Evolutionary conservation across 2,329 filamentous ascomycete genomes (phyloP), one percentile per base, ranked within the genome.

Genomic region (Colletotrichum theobromicola): DNA sequence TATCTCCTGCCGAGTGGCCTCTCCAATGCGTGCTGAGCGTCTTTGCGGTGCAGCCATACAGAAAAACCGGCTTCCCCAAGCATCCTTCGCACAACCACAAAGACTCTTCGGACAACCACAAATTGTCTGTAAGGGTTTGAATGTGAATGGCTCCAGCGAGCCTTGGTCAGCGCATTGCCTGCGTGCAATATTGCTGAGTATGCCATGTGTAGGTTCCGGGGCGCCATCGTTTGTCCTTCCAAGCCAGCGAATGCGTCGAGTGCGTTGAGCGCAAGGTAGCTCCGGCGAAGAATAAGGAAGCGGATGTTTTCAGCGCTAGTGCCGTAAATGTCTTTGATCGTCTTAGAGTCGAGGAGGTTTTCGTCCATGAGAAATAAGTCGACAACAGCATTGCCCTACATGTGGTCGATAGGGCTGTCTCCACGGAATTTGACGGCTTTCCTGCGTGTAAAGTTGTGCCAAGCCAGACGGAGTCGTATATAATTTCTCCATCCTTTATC

Each of bases 301-400:
- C 42, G 42, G 42, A 50, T 50, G 12, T 50, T 50, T 21, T 21
- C 12, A n/a, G 42, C 2, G 1, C 42, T 50, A 2, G 42, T 50
- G 42, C 4, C 2, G 42, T 50, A 50, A 50, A 50, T 2, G 24
- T n/a, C 24, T n/a, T 4, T 7, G 4, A 50, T 1, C 42, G 13
- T 50, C 0, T 0, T 2, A n/a, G 42, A n/a, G 42, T 7, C 24
- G n/a, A 50, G 13, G 21, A 50, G 42, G 7, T n/a, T 12, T 50
- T 50, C 0, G 6, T 50, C 42, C n/a, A 50, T 4, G 13, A 50
- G 2, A 2, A 50, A 50, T 4, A 21, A 21, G 42, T 50, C 42
- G 42, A 24, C 42, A n/a, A 50, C n/a, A n/a, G 42, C 42, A 50
- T 21, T 50, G 42, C 42, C 42, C 42, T 50, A 50, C 42, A 50